Evolutionary conservation across 2,329 filamentous ascomycete genomes (phyloP), one percentile per base, ranked within the genome.

Genomic region (Trichoderma simmonsii): DNA sequence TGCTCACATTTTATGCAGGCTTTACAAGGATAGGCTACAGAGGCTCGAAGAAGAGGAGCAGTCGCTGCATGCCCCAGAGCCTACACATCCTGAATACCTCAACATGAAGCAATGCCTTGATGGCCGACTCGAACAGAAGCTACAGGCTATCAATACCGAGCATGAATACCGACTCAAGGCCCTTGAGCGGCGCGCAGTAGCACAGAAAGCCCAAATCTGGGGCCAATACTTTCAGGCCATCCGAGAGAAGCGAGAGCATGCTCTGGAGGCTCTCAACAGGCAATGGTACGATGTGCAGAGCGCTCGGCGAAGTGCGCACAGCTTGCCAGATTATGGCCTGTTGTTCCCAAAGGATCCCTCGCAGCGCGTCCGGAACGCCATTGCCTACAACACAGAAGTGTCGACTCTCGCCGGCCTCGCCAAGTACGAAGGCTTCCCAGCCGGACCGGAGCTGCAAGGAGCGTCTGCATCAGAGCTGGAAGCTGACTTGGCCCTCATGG

Each of bases 361-460:
- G 32, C 91, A 95, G 77, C 93, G 95, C 77, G 88, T 97, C 73
- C 87, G 90, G 73, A 93, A 98, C 74, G 95, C 97, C 76, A 88
- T 94, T 64, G 92, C 95, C 61, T 98, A 98, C 84, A 98, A 97
- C 80, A 93, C 92, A 75, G 96, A 99, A 80, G 95, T 99, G 5
- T 97, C 95, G 0, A 90, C 98, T 32, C 84, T 99, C 71, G 91
- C 95, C 6, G 95, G 95, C 48, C 87, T 98, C 66, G 95, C 95
- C 43, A 98, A 98, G 82, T 95, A 98, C 80, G 91, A 97, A 78
- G 96, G 96, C 28, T 99, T 99, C 82, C 96, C 96, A 43, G 95
- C 95, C 36, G 96, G 95, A n/a, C 96, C 96, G 24, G 87, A 93
- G 39, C 91, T 99, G 82, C 86, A 86, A 72, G 88, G 92, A 56